A percentile compares a stretch with the other conserved stretches of the same genome.
These are phyloP conservation scores for Taiwanofungus camphoratus DNA, from an alignment of 1,284 basidiomycete species.

Conservation along the genomic window DNA sequence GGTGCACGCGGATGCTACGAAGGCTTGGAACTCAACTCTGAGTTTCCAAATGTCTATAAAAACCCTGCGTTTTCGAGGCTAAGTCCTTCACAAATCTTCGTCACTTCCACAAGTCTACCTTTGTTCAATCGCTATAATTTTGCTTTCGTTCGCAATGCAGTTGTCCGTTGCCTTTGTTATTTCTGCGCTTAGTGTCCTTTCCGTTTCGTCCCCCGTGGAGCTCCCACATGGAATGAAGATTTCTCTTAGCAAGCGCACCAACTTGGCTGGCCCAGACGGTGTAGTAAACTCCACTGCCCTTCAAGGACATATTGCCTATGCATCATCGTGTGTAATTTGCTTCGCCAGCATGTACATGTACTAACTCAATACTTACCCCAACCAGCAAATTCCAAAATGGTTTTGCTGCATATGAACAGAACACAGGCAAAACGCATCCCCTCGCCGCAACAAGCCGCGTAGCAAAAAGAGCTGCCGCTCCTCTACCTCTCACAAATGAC, in stretches of 20 bases:
- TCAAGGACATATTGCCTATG: conserved; percentile 8
- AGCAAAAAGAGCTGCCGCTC: conserved; percentile 11
- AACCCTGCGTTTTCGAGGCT: too few species aligned
- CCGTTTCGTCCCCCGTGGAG: conserved; percentile 13
- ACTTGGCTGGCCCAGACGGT: conserved; percentile 1
- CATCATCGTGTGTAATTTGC: conserved; percentile 10
- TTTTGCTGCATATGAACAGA: conserved; percentile 16
- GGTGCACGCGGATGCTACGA: too few species aligned
- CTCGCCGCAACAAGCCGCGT: conserved; percentile 3
- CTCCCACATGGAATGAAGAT: conserved; percentile 7
- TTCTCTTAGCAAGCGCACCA: conserved; percentile 8
- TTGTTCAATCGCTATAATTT: too few species aligned
- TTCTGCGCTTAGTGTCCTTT: conserved; percentile 12
- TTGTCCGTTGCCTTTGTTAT: conserved; percentile 11
- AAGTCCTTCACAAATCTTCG: too few species aligned
- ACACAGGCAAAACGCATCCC: conserved; percentile 20
- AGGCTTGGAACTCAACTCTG: too few species aligned
- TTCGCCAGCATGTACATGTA: neutral
- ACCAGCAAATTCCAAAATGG: conserved; percentile 16
- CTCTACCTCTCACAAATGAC: conserved; percentile 16
- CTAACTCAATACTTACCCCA: neutral
- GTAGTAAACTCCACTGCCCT: conserved; percentile 9
- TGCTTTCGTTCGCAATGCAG: conserved; percentile 14
- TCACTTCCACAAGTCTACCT: too few species aligned
- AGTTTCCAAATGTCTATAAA: too few species aligned